These are phyloP conservation scores for Eustoma russellianum DNA, from an alignment of 257 asterid species.

Conservation along the genomic window DNA sequence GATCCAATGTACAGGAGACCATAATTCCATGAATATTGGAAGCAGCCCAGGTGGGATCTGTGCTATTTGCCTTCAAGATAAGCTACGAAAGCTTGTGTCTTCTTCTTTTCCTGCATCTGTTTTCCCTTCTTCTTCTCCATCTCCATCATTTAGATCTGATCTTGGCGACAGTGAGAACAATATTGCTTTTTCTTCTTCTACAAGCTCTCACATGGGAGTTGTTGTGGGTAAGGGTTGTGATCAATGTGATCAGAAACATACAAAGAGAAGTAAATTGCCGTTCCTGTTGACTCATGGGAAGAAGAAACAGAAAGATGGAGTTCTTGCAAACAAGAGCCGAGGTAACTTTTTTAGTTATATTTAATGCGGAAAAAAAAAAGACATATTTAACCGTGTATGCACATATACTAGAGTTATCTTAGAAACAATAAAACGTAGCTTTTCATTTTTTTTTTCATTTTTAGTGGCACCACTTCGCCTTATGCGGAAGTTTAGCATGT, in stretches of 20 bases:
- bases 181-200: slow-evolving; percentile 15
- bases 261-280: slow-evolving; percentile 49
- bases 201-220: too few species aligned
- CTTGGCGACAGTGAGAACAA: slow-evolving; percentile 13
- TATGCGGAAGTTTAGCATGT: too few species aligned
- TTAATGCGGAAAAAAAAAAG: too few species aligned
- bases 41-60: slow-evolving; percentile 93
- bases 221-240: too few species aligned
- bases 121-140: slow-evolving; percentile 75
- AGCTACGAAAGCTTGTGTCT: slow-evolving; percentile 89
- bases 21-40: slow-evolving; percentile 60
- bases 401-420: too few species aligned
- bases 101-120: slow-evolving; percentile 65
- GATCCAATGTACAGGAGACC: slow-evolving; percentile 72
- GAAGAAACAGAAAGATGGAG: slow-evolving; percentile 38
- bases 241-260: slow-evolving; percentile 1
- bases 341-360: too few species aligned
- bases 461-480: too few species aligned
- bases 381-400: too few species aligned
- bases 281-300: slow-evolving; percentile 42
- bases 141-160: slow-evolving; percentile 94
- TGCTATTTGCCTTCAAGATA: slow-evolving; percentile 92
- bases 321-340: too few species aligned
- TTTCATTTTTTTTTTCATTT: too few species aligned
- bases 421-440: too few species aligned